phyloP scores from a whole-genome alignment of 2,329 filamentous ascomycete genomes.

The Gliomastix tumulicola region DNA sequence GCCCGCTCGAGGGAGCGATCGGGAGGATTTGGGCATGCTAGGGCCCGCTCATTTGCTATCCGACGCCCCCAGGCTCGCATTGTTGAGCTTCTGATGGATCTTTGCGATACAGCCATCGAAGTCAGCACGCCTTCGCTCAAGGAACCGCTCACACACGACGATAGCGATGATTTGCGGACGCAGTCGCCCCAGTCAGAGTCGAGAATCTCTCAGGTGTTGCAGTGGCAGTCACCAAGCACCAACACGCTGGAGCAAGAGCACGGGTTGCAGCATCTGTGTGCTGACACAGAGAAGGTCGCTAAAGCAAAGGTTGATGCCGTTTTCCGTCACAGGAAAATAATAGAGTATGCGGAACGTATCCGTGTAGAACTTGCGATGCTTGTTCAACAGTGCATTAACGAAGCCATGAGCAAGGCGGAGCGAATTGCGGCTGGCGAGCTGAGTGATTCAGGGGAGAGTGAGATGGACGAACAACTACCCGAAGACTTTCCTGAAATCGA shows the following conservation, averaged over 20 bases:
- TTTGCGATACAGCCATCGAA: conserved; percentile 93
- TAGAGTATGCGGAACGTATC: conserved; percentile 94
- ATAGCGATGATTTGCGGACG: conserved; percentile 73
- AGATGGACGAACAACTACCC: too few species aligned
- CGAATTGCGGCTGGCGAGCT: conserved; percentile 79
- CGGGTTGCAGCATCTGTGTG: conserved; percentile 77
- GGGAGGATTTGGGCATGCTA: conserved; percentile 69
- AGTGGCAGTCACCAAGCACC: conserved; percentile 92
- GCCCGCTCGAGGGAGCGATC: conserved; percentile 67
- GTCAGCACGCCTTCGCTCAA: conserved; percentile 93
- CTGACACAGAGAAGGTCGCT: conserved; percentile 80
- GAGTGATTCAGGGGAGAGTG: conserved; percentile 66
- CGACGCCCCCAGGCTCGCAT: conserved; percentile 86
- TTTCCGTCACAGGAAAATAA: conserved; percentile 81
- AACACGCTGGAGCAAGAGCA: conserved; percentile 92
- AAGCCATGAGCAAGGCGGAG: conserved; percentile 82
- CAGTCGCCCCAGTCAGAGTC: conserved; percentile 96
- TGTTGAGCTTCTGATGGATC: conserved; percentile 86
- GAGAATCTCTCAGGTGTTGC: conserved; percentile 84
- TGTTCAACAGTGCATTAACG: conserved; percentile 92
- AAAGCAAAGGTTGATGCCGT: conserved; percentile 90
- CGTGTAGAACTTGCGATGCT: conserved; percentile 87
- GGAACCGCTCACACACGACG: conserved; percentile 54
- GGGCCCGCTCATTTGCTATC: conserved; percentile 84
- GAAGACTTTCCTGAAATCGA: background rate